phyloP scores from a whole-genome alignment of 441 rosid genomes.

The Melastoma candidum region DNA sequence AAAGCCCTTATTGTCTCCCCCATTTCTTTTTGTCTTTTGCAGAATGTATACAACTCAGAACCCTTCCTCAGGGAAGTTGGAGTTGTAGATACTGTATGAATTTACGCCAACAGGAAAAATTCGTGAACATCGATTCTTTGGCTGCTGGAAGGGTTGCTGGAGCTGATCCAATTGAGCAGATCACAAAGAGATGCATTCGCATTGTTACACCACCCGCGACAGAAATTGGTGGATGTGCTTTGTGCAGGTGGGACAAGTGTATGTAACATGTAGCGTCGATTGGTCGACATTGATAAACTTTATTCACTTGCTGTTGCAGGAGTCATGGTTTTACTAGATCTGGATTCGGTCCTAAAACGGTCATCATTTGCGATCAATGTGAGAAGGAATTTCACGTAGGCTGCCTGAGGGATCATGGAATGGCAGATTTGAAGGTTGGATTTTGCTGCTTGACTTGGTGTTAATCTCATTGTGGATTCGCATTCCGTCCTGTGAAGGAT shows the following conservation, averaged over 20 bases:
- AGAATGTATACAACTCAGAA: slow-evolving; percentile 53
- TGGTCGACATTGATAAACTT: background rate
- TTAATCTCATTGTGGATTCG: slow-evolving; percentile 2
- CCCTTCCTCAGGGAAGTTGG: slow-evolving; percentile 59
- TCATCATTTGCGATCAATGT: slow-evolving; percentile 92
- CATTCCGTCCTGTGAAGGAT: slow-evolving; percentile 10
- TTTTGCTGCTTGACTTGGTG: slow-evolving; percentile 1
- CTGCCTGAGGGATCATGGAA: slow-evolving; percentile 72
- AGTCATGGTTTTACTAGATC: slow-evolving; percentile 52
- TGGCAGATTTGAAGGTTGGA: slow-evolving; percentile 72
- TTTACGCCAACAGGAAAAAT: slow-evolving; percentile 49
- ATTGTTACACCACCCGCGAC: slow-evolving; percentile 52
- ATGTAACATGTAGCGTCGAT: background rate
- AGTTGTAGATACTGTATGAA: slow-evolving; percentile 66
- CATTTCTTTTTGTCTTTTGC: slow-evolving; percentile 13
- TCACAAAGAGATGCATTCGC: slow-evolving; percentile 75
- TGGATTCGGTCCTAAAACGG: slow-evolving; percentile 73
- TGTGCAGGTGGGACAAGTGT: slow-evolving; percentile 58
- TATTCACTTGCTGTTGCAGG: slow-evolving; percentile 33
- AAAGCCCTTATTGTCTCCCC: background rate
- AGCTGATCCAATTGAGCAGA: slow-evolving; percentile 78
- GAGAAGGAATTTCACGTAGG: slow-evolving; percentile 95
- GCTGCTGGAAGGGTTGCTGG: slow-evolving; percentile 91
- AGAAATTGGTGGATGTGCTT: slow-evolving; percentile 68
- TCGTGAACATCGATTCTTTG: slow-evolving; percentile 68